Evolutionary conservation across 352 stramenopile species (phyloP), one percentile per base, ranked within the genome.

Genomic region (Pythium sukuiense): DNA sequence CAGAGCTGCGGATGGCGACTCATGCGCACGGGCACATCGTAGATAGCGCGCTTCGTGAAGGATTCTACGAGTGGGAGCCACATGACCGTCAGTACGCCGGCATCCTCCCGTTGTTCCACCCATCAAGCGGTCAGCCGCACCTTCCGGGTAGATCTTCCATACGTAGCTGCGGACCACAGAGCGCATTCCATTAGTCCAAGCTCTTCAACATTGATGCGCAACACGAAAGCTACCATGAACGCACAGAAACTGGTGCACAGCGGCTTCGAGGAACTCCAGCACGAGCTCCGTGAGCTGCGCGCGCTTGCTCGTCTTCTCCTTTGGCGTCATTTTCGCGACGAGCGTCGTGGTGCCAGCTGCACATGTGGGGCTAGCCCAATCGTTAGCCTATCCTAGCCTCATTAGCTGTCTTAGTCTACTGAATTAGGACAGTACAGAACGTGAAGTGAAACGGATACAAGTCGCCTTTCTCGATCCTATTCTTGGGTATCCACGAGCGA

Each of bases 11-110:
- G 87, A 58, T 95, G 84, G 9, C 83, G 78, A 55, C 60, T 87
- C 80, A 91, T 92, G 65, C 93, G 81, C 39, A 92, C 75, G n/a
- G 87, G 87, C 6, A 95, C 81, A 52, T 83, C 73, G 57, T 93
- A 95, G 43, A 92, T 69, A 39, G 79, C 74, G 14, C 83, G 75
- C 46, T 59, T 71, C 58, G 87, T 77, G 59, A 93, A 95, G 0
- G 83, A 62, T 59, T 90, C 83, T 89, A 60, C 29, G 32, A 27
- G 18, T 6, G 3, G 6, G 16, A 24, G 29, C 3, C 7, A 32
- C 29, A 37, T 26, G 5, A 6, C 20, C 14, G 43, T 30, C 27
- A 33, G 12, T 8, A 0, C 20, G 20, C 20, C 20, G 20, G 20
- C 20, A 24, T 24, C 20, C 20, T 24, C 20, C 20, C 20, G 20